These are phyloP conservation scores for Entomophthora muscae DNA, from an alignment of 371 early-diverging fungal genomes.

Conservation along the genomic window DNA sequence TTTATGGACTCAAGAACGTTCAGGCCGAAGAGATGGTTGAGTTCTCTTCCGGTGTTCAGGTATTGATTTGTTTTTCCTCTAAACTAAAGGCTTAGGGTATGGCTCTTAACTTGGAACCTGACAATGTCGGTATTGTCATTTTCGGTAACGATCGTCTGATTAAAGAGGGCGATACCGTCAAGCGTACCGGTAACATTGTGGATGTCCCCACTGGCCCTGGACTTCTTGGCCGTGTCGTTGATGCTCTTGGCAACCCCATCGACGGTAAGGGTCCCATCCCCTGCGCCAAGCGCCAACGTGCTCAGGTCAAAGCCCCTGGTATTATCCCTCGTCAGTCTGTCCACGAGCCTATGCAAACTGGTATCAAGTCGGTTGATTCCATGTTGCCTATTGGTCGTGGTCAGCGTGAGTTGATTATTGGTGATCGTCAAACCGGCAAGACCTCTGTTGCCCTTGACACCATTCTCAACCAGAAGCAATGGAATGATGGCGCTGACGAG, in stretches of 20 bases:
- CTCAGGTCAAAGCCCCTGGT: constrained; percentile 93
- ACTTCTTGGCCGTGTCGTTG: constrained; percentile 88
- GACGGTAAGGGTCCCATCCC: constrained; percentile 90
- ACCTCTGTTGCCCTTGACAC: constrained; percentile 90
- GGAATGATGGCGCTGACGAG: constrained; percentile 76
- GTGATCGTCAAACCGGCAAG: constrained; percentile 96
- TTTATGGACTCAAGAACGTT: constrained; percentile 91
- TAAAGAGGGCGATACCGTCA: constrained; percentile 93
- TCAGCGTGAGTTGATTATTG: constrained; percentile 96
- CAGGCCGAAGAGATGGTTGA: constrained; percentile 99
- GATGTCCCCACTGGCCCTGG: constrained; percentile 86
- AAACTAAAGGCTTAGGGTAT: constrained; percentile 43
- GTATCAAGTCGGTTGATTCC: constrained; percentile 95
- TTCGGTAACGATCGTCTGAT: constrained; percentile 96
- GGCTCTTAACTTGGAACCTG: constrained; percentile 93
- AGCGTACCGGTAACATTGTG: constrained; percentile 92
- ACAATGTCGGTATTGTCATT: constrained; percentile 96
- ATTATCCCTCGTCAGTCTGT: constrained; percentile 94
- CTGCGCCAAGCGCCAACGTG: constrained; percentile 63
- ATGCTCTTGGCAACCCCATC: constrained; percentile 93
- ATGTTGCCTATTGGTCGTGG: constrained; percentile 97
- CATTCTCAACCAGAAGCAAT: constrained; percentile 91
- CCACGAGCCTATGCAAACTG: constrained; percentile 94
- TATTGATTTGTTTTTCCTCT: constrained; percentile 10
- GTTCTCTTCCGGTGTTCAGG: constrained; percentile 91